Conservation (phyloP, 345 rosid genomes). For the Orychophragmus violaceus region DNA sequence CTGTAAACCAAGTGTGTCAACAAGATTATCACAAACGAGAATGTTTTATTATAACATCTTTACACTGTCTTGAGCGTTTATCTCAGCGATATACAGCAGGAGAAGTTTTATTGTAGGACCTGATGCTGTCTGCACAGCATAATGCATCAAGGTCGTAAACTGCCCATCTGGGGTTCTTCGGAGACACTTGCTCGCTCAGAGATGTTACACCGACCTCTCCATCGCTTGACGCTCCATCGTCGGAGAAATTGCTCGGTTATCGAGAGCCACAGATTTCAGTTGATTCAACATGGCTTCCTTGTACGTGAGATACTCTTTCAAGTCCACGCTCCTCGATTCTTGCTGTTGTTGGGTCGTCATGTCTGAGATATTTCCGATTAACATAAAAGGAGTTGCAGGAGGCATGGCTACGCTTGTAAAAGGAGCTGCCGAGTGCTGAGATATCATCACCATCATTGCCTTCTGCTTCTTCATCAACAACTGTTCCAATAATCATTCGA, state of each 20-base stretch:
- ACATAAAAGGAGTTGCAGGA: no score
- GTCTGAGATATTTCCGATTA: no score
- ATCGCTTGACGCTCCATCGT: slow-evolving; percentile 8
- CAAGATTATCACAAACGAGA: neutral
- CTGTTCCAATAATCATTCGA: no score
- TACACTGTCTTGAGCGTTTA: slow-evolving; percentile 83
- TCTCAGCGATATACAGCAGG: slow-evolving; percentile 66
- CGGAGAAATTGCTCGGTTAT: slow-evolving; percentile 40
- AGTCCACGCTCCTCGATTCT: slow-evolving; percentile 45
- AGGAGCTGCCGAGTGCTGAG: no score
- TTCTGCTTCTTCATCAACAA: no score
- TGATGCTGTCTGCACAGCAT: slow-evolving; percentile 85
- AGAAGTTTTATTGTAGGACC: slow-evolving; percentile 71
- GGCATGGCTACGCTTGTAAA: no score
- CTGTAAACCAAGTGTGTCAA: slow-evolving; percentile 39
- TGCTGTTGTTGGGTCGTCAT: no score
- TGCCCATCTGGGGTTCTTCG: slow-evolving; percentile 88
- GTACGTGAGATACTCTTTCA: slow-evolving; percentile 52
- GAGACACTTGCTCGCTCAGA: slow-evolving; percentile 48
- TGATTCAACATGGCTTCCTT: slow-evolving; percentile 62
- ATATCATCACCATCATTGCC: no score
- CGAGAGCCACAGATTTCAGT: slow-evolving; percentile 58
- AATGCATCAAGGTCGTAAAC: slow-evolving; percentile 88
- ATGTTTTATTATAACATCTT: slow-evolving; percentile 16
- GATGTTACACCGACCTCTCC: slow-evolving; percentile 4